Evolutionary conservation across 805 yeast species (phyloP), one percentile per base, ranked within the genome.

Genomic region (Monosporozyma solicola): DNA sequence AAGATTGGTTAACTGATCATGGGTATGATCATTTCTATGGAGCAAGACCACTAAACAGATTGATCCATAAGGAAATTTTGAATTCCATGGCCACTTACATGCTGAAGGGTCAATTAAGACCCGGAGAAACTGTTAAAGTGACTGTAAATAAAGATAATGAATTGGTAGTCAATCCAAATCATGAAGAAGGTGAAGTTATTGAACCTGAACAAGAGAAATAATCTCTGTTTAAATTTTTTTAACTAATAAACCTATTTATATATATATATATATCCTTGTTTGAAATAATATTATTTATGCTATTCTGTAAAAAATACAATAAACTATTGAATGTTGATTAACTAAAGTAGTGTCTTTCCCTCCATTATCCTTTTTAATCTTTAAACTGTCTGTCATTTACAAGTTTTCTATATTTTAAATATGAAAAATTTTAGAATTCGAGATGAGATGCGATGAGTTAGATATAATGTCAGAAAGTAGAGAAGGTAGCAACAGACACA

Each of bases 21-120:
- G 99, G 99, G 3, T 94, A 92, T 67, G 97, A 92, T 64, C 87
- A 88, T 33, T 69, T 84, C 45, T 94, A 92, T 64, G 99, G 99
- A 60, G 99, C 99, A 0, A 80, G 99, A 65, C 99, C 99, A 10
- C 77, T 94, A 68, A 92, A 94, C 74, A 80, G 99, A 62, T 77
- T 90, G 51, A 82, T 92, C 55, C 96, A 90, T 67, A 87, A 85
- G 73, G 72, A 78, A 57, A 66, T 94, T n/a, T 74, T 94, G 68
- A 91, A 91, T 66, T 96, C 97, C 25, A 77, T 94, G 80, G 95
- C 98, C 2, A 76, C 80, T 62, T 72, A 78, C 61, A 66, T 94
- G 74, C 80, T 94, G 56, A 83, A 82, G 64, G 97, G 97, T 3
- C 86, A 86, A 61, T 75, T 92, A 11, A 77, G 74, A 56, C 69